These are phyloP conservation scores for Pichia sp. DNA, from an alignment of 1,139 yeast species.

Conservation along the genomic window DNA sequence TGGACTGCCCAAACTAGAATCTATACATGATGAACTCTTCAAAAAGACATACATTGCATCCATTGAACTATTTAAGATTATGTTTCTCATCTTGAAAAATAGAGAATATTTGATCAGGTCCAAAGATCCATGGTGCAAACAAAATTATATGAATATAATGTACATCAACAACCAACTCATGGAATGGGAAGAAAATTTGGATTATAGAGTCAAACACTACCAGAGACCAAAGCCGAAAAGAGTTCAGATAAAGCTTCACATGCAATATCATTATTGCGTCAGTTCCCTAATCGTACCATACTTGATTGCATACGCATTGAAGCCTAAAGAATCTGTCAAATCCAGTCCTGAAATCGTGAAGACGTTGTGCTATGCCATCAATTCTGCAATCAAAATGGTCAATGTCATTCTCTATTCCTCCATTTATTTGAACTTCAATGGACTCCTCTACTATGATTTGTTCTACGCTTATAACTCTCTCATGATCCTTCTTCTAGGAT, in stretches of 20 bases:
- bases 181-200: constrained; percentile 20
- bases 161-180: constrained; percentile 22
- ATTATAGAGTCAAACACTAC: constrained; percentile 12
- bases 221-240: constrained; percentile 17
- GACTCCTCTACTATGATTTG: constrained; percentile 29
- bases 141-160: constrained; percentile 27
- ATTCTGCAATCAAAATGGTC: constrained; percentile 26
- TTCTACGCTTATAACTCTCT: constrained; percentile 30
- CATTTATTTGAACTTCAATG: constrained; percentile 24
- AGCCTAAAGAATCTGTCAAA: constrained; percentile 21
- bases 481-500: constrained; percentile 27
- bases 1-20: constrained; percentile 19
- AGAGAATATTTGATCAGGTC: constrained; percentile 23
- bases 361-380: constrained; percentile 27
- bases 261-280: constrained; percentile 27
- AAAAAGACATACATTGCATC: constrained; percentile 22
- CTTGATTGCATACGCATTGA: constrained; percentile 24
- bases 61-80: constrained; percentile 24
- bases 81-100: constrained; percentile 26
- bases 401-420: constrained; percentile 21
- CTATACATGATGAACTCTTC: constrained; percentile 19
- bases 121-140: constrained; percentile 26
- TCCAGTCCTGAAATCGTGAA: constrained; percentile 24
- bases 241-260: constrained; percentile 27
- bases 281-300: constrained; percentile 29